Conservation (phyloP, 768 basidiomycete genomes). For the Mycena sanguinolenta region DNA sequence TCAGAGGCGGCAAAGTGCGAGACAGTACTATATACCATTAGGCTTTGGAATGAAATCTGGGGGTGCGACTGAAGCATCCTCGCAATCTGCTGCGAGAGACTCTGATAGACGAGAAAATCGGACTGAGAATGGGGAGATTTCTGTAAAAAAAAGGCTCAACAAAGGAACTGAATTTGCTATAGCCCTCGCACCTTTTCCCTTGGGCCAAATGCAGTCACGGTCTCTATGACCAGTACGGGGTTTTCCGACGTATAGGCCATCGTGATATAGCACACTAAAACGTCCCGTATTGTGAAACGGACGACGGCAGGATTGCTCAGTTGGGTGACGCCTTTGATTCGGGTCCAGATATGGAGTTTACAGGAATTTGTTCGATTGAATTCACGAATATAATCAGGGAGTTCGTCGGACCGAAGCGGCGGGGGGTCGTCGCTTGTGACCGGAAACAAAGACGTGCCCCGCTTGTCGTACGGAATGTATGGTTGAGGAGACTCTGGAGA, state of each 20-base stretch:
- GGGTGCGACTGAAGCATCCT: slow-evolving; percentile 70
- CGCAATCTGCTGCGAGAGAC: slow-evolving; percentile 75
- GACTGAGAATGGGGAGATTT: slow-evolving; percentile 79
- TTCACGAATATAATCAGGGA: slow-evolving; percentile 68
- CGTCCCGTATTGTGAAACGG: slow-evolving; percentile 74
- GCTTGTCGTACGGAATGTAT: slow-evolving; percentile 60
- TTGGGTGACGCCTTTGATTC: slow-evolving; percentile 33
- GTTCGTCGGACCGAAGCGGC: slow-evolving; percentile 58
- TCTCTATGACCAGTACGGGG: slow-evolving; percentile 66
- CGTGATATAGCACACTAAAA: slow-evolving; percentile 75
- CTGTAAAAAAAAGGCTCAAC: slow-evolving; percentile 48
- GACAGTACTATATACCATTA: slow-evolving; percentile 59
- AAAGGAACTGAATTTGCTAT: not conserved
- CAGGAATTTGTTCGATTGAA: slow-evolving; percentile 64
- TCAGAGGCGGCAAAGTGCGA: not conserved
- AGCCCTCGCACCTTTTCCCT: slow-evolving; percentile 69
- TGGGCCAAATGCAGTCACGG: slow-evolving; percentile 78
- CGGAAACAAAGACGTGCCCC: slow-evolving; percentile 58
- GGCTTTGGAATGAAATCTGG: slow-evolving; percentile 62
- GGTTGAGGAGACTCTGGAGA: slow-evolving; percentile 75
- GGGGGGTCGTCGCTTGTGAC: slow-evolving; percentile 49
- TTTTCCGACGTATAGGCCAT: slow-evolving; percentile 53
- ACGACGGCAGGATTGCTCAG: slow-evolving; percentile 56
- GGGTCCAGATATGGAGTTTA: slow-evolving; percentile 70
- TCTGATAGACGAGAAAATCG: slow-evolving; percentile 73